A percentile compares a stretch with the other conserved stretches of the same genome.
These are phyloP conservation scores for Citrus glauca DNA, from an alignment of 345 rosid genomes.

Conservation along the genomic window DNA sequence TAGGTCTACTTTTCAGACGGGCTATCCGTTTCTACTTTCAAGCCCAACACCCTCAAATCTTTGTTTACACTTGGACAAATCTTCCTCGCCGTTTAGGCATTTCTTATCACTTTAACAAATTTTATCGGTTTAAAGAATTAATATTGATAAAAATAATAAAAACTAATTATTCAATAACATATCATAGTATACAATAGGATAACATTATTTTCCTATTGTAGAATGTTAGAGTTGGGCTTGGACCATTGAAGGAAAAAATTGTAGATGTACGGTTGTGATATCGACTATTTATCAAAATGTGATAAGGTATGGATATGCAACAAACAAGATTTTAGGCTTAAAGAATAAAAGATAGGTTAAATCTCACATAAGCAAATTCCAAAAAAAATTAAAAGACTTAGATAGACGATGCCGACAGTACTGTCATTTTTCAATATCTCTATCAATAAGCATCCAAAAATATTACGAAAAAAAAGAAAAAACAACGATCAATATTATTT, in stretches of 20 bases:
- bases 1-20: constrained; percentile 16
- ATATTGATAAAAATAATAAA: too few species aligned
- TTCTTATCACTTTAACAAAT: too few species aligned
- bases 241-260: neutral
- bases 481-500: neutral
- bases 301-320: neutral
- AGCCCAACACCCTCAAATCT: neutral
- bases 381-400: neutral
- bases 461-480: too few species aligned
- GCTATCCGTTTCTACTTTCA: neutral
- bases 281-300: neutral
- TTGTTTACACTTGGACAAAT: too few species aligned
- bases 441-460: neutral
- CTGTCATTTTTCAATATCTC: neutral
- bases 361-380: neutral
- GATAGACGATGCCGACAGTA: neutral
- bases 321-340: neutral
- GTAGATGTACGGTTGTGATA: neutral
- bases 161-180: too few species aligned
- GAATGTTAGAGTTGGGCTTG: too few species aligned
- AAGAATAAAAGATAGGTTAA: neutral
- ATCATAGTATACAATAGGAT: too few species aligned
- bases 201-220: too few species aligned
- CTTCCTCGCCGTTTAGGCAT: too few species aligned
- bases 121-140: too few species aligned